Conservation (phyloP, 129 eudicot genomes). For the Tanacetum coccineum region DNA sequence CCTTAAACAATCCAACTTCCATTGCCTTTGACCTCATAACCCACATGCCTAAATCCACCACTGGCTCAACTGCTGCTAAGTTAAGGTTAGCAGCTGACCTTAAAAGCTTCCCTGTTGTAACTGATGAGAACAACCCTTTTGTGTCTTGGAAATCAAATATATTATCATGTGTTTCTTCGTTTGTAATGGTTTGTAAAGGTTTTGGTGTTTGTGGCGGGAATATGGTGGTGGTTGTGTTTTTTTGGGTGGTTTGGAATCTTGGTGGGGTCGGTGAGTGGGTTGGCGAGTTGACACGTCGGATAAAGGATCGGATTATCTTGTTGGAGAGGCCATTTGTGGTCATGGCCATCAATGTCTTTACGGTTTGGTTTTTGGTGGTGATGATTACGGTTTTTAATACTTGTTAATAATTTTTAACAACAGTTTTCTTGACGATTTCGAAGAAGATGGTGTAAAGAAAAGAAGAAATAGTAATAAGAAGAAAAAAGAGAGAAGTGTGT, state of each 20-base stretch:
- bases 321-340: constrained; percentile 37
- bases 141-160: constrained; percentile 49
- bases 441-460: not conserved
- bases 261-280: constrained; percentile 29
- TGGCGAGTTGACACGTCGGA: constrained; percentile 27
- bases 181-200: constrained; percentile 6
- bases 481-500: not conserved
- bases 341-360: constrained; percentile 37
- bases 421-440: too few relatives aligned
- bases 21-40: constrained; percentile 64
- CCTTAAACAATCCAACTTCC: constrained; percentile 37
- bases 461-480: not conserved
- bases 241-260: constrained; percentile 26
- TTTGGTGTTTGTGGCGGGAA: constrained; percentile 23
- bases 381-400: too few relatives aligned
- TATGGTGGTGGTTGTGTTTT: constrained; percentile 20
- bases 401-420: too few relatives aligned
- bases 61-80: constrained; percentile 53
- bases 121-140: constrained; percentile 52
- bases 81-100: constrained; percentile 49
- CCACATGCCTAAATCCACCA: constrained; percentile 80
- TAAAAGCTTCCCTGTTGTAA: constrained; percentile 47
- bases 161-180: constrained; percentile 15
- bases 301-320: constrained; percentile 23
- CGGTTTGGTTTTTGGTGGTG: too few relatives aligned